phyloP scores from a whole-genome alignment of 2,329 filamentous ascomycete species.

The Alternaria longipes region DNA sequence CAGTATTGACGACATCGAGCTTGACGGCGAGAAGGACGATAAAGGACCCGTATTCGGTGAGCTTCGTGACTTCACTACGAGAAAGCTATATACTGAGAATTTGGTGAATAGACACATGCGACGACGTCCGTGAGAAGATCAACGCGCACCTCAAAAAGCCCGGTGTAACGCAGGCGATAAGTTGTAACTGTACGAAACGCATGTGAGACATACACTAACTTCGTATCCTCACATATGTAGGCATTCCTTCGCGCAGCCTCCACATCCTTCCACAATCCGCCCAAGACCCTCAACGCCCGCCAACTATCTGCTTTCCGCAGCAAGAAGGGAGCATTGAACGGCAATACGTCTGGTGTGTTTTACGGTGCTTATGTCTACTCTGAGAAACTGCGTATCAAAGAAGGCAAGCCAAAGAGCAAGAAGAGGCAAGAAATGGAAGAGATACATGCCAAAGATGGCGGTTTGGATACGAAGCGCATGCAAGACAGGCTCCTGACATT shows the following conservation, averaged over 20 bases:
- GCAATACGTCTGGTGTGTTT: conserved; percentile 61
- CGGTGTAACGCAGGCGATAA: conserved; percentile 61
- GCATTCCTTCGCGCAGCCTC: conserved; percentile 59
- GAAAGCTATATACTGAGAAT: not conserved
- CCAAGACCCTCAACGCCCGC: conserved; percentile 53
- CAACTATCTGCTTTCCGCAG: conserved; percentile 61
- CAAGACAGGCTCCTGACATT: not conserved
- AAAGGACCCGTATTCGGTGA: conserved; percentile 59
- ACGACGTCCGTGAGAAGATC: conserved; percentile 67
- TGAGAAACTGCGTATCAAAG: conserved; percentile 65
- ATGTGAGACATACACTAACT: too few species aligned
- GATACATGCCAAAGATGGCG: conserved; percentile 13
- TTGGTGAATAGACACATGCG: conserved; percentile 58
- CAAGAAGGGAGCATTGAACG: conserved; percentile 59
- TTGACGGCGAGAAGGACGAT: conserved; percentile 60
- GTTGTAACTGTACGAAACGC: too few species aligned
- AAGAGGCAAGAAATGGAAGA: conserved; percentile 63
- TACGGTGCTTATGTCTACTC: conserved; percentile 68
- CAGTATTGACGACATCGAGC: conserved; percentile 51
- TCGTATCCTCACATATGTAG: too few species aligned
- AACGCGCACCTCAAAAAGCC: conserved; percentile 59
- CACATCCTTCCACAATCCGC: conserved; percentile 52
- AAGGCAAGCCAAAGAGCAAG: conserved; percentile 62
- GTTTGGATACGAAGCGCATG: conserved; percentile 16
- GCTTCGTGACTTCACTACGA: not conserved